phyloP scores from a whole-genome alignment of 2,329 filamentous ascomycete species.

The Penicillium sp. region DNA sequence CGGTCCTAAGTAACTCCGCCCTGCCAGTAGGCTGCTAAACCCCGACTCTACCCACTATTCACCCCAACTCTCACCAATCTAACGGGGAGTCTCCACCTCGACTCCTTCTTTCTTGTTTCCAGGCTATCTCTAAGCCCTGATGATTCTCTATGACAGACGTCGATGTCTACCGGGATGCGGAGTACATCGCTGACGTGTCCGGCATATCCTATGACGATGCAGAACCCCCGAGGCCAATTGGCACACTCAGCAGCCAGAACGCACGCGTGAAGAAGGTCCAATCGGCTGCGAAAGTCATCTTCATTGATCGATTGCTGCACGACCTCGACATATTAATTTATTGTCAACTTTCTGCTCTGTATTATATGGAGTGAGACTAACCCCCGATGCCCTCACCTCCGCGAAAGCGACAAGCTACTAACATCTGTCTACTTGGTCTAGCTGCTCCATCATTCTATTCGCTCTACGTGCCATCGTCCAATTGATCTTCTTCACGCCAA shows the following conservation, averaged over 20 bases:
- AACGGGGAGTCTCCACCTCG: constrained; percentile 11
- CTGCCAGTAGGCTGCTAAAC: too few species aligned
- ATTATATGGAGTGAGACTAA: constrained; percentile 59
- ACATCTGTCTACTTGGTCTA: constrained; percentile 23
- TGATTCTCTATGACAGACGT: constrained; percentile 48
- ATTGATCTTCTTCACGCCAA: constrained; percentile 57
- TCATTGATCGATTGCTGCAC: constrained; percentile 55
- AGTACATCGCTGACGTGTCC: constrained; percentile 47
- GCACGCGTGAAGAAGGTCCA: constrained; percentile 35
- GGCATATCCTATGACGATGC: constrained; percentile 35
- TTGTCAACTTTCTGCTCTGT: constrained; percentile 58
- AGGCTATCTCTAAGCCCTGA: constrained; percentile 35
- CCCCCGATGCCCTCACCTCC: neutral
- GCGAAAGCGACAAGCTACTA: neutral
- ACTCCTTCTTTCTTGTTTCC: constrained; percentile 6
- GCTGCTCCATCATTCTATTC: constrained; percentile 58
- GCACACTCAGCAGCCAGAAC: constrained; percentile 20
- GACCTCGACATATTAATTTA: constrained; percentile 59
- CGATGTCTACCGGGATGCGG: constrained; percentile 46
- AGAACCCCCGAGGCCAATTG: constrained; percentile 18
- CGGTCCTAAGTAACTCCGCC: constrained; percentile 22
- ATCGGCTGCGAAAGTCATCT: constrained; percentile 41
- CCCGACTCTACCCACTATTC: neutral
- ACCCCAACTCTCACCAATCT: constrained; percentile 7
- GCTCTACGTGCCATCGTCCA: constrained; percentile 54